These are phyloP conservation scores for Haplosporangium gracile DNA, from an alignment of 192 early-diverging fungal genomes.

Conservation along the genomic window DNA sequence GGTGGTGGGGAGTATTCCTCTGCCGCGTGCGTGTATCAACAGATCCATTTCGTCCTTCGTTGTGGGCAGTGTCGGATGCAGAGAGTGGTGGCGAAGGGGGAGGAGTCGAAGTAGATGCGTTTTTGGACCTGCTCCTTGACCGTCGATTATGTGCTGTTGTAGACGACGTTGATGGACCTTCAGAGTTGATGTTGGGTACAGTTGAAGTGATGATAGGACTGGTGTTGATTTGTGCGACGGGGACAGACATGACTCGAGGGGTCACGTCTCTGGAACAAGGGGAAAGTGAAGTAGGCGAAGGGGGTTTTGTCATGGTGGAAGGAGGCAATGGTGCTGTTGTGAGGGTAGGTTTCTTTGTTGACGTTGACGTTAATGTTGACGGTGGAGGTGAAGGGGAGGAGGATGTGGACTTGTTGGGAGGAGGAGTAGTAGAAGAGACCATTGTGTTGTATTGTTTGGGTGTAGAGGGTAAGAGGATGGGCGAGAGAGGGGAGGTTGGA, in stretches of 20 bases:
- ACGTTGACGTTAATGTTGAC: neutral
- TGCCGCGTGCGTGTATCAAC: neutral
- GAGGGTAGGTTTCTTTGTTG: neutral
- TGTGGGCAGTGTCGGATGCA: conserved; percentile 3
- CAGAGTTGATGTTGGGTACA: neutral
- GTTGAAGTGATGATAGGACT: neutral
- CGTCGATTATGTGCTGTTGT: neutral
- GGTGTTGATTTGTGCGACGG: neutral
- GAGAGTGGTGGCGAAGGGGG: conserved; percentile 34
- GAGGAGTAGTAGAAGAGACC: neutral
- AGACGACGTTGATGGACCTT: neutral
- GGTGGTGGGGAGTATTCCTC: neutral
- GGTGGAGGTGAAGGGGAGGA: neutral
- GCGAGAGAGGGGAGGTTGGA: conserved; percentile 17
- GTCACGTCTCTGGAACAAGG: conserved; percentile 1
- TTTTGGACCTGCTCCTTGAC: conserved; percentile 14
- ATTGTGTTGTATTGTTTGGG: neutral
- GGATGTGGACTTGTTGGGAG: neutral
- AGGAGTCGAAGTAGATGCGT: conserved; percentile 22
- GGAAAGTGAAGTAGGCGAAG: neutral
- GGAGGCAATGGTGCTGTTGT: neutral
- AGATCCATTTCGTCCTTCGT: neutral
- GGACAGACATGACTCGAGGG: neutral
- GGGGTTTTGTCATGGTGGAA: neutral
- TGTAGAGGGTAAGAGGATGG: neutral